Conservation (phyloP, 495 filamentous ascomycete species). For the Hypoxylon crocopeplum region DNA sequence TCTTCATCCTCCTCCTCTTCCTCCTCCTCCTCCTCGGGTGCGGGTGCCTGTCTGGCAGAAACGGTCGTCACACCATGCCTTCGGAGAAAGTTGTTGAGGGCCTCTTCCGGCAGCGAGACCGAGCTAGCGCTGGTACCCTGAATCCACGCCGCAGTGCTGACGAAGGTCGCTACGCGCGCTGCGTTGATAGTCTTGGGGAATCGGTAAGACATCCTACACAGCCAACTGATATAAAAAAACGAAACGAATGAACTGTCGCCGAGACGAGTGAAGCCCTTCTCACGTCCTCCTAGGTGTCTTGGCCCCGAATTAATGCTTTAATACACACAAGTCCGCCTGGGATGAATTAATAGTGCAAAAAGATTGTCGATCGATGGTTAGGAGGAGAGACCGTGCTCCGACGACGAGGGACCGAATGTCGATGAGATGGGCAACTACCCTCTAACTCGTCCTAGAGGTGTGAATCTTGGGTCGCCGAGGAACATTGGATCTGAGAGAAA, state of each 20-base stretch:
- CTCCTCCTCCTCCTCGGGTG: conserved; percentile 1
- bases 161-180: conserved; percentile 35
- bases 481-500: conserved; percentile 22
- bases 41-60: conserved; percentile 2
- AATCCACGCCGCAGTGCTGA: conserved; percentile 37
- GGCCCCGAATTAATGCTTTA: conserved; percentile 1
- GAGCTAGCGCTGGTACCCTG: conserved; percentile 26
- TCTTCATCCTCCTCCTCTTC: background rate
- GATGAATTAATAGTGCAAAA: conserved; percentile 12
- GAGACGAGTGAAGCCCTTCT: conserved; percentile 31
- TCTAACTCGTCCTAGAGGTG: conserved; percentile 33
- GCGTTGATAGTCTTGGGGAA: conserved; percentile 34
- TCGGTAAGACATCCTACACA: conserved; percentile 22
- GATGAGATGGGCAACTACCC: conserved; percentile 26
- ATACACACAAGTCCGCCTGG: conserved; percentile 28
- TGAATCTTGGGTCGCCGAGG: conserved; percentile 32
- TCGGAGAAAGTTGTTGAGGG: conserved; percentile 33
- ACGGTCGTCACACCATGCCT: conserved; percentile 13
- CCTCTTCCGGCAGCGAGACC: conserved; percentile 27
- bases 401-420: conserved; percentile 23
- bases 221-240: conserved; percentile 3
- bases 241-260: conserved; percentile 31
- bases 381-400: conserved; percentile 32
- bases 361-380: conserved; percentile 12
- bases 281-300: conserved; percentile 23